Base-by-base conservation (phyloP, 306 rosid genomes). In the Bauhinia variegata region DNA sequence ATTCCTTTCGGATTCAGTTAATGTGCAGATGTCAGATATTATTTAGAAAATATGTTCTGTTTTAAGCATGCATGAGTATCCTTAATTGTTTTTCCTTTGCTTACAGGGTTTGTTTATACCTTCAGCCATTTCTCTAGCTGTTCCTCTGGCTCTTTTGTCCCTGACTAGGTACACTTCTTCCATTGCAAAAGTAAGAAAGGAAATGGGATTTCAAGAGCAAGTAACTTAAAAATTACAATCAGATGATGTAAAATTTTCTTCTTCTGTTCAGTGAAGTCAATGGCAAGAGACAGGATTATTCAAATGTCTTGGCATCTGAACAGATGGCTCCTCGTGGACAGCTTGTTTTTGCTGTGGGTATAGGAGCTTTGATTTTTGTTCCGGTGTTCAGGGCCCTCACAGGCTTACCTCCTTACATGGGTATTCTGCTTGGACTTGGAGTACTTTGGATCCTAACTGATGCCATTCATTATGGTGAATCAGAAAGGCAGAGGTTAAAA, bases 391-490 rank as follows among this genome's bases (percentile, higher is more conserved):
- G 88, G 74, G 76, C 97, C 39, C 83, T 89, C 63, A 89, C 98
- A 10, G 98, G 98, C 41, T 86, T 89, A 83, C 98, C 98, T 58
- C 98, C 98, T 0, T 86, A 43, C 82, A 83, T 89, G 97, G 98
- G 98, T 31, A 93, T 93, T 75, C 76, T 93, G 60, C 87, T 93
- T 56, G 98, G 97, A 70, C 95, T 93, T 9, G 95, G 98, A 12
- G 88, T 93, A 76, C 96, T 93, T 68, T 93, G 98, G 98, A 78
- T 93, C 78, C 85, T 93, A 38, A 93, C 96, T 10, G 98, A 93
- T 78, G 97, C 98, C n/a, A 93, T 93, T 70, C 98, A 93, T 76
- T 88, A 71, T 47, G 98, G 98, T 14, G 97, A 89, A 84, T 86
- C 98, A 18, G 96, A 89, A 85, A 76, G 97, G 66, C 89, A 93